Evolutionary conservation across 2,329 filamentous ascomycete species (phyloP), one percentile per base, ranked within the genome.

Genomic region (Cylindrodendrum hubeiense): DNA sequence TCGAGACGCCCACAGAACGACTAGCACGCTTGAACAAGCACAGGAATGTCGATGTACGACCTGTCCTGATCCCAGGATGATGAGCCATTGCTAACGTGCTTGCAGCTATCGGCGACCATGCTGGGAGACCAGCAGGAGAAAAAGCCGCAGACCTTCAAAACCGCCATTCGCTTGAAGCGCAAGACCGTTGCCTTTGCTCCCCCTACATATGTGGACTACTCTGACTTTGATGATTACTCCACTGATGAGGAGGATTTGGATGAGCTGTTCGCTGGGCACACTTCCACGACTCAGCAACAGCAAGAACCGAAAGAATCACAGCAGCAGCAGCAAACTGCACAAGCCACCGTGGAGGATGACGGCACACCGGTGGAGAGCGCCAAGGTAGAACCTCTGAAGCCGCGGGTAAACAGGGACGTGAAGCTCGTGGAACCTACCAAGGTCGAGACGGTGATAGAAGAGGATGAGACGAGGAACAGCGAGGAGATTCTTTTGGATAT

Each of bases 11-110:
- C 3, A 98, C 95, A 17, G 96, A 99, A 84, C 89, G 96, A 77
- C 82, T 99, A 67, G 96, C 96, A 49, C 90, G 96, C 69, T 82
- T 98, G 69, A 99, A 99, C 81, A 99, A 99, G 81, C 96, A 99
- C 81, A 90, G 96, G 76, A 99, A 99, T 77, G 95, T 98, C 74
- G 96, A 99, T 83, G 94, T 97, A 88, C 69, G 93, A 77, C 51
- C 54, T 39, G 30, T 26, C 21, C 30, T 51, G 26, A 5, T 4
- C 4, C 22, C 3, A 5, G 28, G 4, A 19, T 9, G 12, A 17
- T 19, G 28, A 46, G 17, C 15, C 7, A 2, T 15, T 28, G 57
- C 58, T 74, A 26, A 74, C 51, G 62, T 67, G 57, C 19, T 24
- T 26, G 52, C 77, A 90, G 87, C 79, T 90, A 30, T 89, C 88